Percentiles rank a stretch among this genome's conserved stretches.
Conservation (phyloP, 2,329 filamentous ascomycete genomes). For the Zarea fungicola region DNA sequence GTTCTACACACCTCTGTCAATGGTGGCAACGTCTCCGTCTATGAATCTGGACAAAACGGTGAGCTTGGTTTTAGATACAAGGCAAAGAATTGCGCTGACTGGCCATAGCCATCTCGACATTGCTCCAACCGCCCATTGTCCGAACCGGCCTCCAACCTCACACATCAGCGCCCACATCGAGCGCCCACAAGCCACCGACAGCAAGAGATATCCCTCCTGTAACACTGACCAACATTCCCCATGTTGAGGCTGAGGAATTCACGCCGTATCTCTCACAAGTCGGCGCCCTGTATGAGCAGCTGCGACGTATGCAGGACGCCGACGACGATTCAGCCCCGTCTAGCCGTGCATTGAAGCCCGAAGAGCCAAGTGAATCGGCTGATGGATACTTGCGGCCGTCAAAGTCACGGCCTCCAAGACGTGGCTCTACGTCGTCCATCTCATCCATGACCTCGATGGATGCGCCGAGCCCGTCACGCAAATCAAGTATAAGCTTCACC, state of each 20-base stretch:
- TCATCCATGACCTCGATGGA: conserved; percentile 48
- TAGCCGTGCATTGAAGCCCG: conserved; percentile 39
- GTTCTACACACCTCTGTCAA: conserved; percentile 64
- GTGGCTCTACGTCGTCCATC: conserved; percentile 38
- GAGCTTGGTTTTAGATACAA: conserved; percentile 18
- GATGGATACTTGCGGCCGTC: conserved; percentile 45
- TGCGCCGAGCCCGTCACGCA: conserved; percentile 35
- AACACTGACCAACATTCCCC: conserved; percentile 79
- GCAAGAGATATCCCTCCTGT: conserved; percentile 90
- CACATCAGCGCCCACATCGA: conserved; percentile 62
- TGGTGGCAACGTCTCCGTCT: conserved; percentile 50
- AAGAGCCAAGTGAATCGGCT: conserved; percentile 31
- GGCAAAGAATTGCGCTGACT: not conserved
- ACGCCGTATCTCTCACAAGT: conserved; percentile 80
- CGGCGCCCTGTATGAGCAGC: conserved; percentile 80
- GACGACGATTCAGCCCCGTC: conserved; percentile 55
- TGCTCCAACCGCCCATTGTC: conserved; percentile 87
- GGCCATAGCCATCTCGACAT: conserved; percentile 73
- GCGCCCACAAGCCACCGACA: conserved; percentile 75
- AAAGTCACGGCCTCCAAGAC: conserved; percentile 24
- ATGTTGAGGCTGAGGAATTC: conserved; percentile 75
- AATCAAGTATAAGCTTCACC: conserved; percentile 43
- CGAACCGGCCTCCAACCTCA: conserved; percentile 82
- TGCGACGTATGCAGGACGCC: conserved; percentile 76
- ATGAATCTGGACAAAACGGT: conserved; percentile 83